These are phyloP conservation scores for Saccharum spontaneum DNA, from an alignment of 176 grass and related monocot genomes.

Conservation along the genomic window DNA sequence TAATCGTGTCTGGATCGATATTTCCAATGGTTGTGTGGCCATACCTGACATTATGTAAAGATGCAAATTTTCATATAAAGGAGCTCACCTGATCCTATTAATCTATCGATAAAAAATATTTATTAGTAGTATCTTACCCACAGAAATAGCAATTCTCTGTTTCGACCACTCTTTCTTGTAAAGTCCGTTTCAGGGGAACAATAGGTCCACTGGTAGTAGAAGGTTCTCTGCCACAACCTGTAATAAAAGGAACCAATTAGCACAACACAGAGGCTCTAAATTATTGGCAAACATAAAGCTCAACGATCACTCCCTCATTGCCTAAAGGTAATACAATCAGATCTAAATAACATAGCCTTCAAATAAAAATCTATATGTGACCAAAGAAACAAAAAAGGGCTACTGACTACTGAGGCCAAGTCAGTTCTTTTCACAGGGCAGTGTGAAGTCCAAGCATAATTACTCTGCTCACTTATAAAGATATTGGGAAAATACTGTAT, in stretches of 20 bases:
- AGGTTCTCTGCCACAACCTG: slow-evolving; percentile 33
- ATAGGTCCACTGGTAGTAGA: slow-evolving; percentile 22
- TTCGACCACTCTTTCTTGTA: slow-evolving; percentile 51
- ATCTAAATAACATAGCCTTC: not conserved
- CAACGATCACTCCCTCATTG: not conserved
- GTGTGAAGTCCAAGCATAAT: not conserved
- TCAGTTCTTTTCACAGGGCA: not conserved
- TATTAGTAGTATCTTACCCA: slow-evolving; percentile 51
- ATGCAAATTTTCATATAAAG: slow-evolving; percentile 32
- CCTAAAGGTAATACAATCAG: slow-evolving; percentile 12
- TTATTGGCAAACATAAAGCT: slow-evolving; percentile 17
- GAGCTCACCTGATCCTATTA: slow-evolving; percentile 21
- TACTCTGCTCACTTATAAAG: slow-evolving; percentile 1
- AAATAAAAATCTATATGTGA: not conserved
- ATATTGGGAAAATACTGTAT: not conserved
- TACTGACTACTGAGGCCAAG: not conserved
- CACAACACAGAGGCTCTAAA: slow-evolving; percentile 17
- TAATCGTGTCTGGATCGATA: slow-evolving; percentile 39
- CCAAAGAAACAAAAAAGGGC: slow-evolving; percentile 5
- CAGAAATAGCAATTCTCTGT: slow-evolving; percentile 56
- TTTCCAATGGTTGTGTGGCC: slow-evolving; percentile 33
- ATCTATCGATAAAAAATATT: slow-evolving; percentile 24
- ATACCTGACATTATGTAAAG: slow-evolving; percentile 49
- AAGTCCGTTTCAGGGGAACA: slow-evolving; percentile 50
- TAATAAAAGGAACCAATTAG: slow-evolving; percentile 12